Percentiles rank a stretch among this genome's conserved stretches.
These are phyloP conservation scores for Neurospora sp. DNA, from an alignment of 495 filamentous ascomycete species.

Conservation along the genomic window DNA sequence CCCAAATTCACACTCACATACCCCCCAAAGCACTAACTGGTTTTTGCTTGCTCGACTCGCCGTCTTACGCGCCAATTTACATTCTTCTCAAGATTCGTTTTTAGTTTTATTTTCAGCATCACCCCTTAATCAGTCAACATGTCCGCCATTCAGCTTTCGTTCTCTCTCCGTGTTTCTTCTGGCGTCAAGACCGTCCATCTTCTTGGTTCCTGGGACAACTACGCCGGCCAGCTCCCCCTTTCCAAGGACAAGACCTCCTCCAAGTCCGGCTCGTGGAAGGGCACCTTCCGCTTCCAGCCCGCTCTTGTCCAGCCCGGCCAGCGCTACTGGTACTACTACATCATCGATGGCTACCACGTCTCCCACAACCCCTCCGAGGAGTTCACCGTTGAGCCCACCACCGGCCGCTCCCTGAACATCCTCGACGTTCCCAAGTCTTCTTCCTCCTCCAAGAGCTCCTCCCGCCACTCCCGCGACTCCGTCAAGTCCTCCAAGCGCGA, in stretches of 20 bases:
- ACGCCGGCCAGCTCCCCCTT: constrained; percentile 82
- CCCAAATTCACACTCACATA: constrained; percentile 23
- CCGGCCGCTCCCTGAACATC: constrained; percentile 84
- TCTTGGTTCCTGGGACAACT: constrained; percentile 97
- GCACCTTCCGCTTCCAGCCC: constrained; percentile 91
- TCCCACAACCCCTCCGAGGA: constrained; percentile 90
- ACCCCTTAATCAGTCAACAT: constrained; percentile 45
- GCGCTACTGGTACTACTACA: constrained; percentile 99
- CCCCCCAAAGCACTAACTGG: constrained; percentile 33
- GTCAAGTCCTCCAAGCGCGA: constrained; percentile 24
- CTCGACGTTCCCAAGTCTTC: constrained; percentile 47
- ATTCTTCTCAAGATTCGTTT: constrained; percentile 18
- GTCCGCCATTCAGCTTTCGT: constrained; percentile 76
- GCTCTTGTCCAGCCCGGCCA: constrained; percentile 69
- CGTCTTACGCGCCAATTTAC: constrained; percentile 13
- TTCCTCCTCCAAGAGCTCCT: constrained; percentile 31
- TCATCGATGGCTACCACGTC: constrained; percentile 98
- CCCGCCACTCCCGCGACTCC: constrained; percentile 20
- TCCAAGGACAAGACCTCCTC: constrained; percentile 69
- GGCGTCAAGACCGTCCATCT: constrained; percentile 97
- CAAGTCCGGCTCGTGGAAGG: constrained; percentile 82
- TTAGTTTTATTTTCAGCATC: constrained; percentile 25
- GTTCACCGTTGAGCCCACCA: constrained; percentile 90
- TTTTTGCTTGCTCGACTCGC: constrained; percentile 51
- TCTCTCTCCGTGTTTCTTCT: constrained; percentile 87